Evolutionary conservation across 2,329 filamentous ascomycete genomes (phyloP).

Genomic region (Xylariales sp.): DNA sequence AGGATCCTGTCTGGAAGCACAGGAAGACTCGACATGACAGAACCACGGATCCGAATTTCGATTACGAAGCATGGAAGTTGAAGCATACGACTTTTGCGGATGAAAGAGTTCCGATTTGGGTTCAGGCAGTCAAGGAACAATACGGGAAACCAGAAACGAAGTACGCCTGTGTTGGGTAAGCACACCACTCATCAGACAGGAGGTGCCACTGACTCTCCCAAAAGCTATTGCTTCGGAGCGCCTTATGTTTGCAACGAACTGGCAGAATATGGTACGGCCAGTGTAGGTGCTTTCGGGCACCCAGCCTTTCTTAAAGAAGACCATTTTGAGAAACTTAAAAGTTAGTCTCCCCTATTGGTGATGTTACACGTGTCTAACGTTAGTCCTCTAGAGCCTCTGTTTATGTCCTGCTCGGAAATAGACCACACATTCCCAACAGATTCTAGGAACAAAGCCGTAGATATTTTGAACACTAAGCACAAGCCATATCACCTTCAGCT

Average conservation of each 20-base stretch:
- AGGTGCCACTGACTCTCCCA: conserved; percentile 8
- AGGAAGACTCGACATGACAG: conserved; percentile 25
- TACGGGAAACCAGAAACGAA: conserved; percentile 30
- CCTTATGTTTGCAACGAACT: conserved; percentile 41
- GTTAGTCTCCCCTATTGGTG: conserved; percentile 18
- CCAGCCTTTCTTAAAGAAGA: conserved; percentile 44
- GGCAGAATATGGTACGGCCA: conserved; percentile 26
- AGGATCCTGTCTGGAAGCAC: conserved; percentile 41
- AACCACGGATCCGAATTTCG: conserved; percentile 33
- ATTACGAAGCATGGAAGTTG: conserved; percentile 42
- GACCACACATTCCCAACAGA: conserved; percentile 38
- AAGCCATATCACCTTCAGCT: conserved; percentile 58
- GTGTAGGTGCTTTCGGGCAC: conserved; percentile 45
- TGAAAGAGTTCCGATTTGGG: conserved; percentile 40
- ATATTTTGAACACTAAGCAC: conserved; percentile 34
- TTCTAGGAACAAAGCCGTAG: conserved; percentile 34
- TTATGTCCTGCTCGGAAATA: conserved; percentile 40
- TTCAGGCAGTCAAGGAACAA: conserved; percentile 28
- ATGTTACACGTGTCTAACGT: neutral
- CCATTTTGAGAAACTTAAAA: conserved; percentile 35
- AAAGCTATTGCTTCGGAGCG: conserved; percentile 32
- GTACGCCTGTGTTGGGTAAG: conserved; percentile 35
- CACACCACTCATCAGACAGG: conserved; percentile 9
- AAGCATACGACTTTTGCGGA: conserved; percentile 40
- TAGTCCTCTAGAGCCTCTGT: conserved; percentile 35